These are phyloP conservation scores for Penicillium salamii DNA, from an alignment of 495 filamentous ascomycete species.

Conservation along the genomic window DNA sequence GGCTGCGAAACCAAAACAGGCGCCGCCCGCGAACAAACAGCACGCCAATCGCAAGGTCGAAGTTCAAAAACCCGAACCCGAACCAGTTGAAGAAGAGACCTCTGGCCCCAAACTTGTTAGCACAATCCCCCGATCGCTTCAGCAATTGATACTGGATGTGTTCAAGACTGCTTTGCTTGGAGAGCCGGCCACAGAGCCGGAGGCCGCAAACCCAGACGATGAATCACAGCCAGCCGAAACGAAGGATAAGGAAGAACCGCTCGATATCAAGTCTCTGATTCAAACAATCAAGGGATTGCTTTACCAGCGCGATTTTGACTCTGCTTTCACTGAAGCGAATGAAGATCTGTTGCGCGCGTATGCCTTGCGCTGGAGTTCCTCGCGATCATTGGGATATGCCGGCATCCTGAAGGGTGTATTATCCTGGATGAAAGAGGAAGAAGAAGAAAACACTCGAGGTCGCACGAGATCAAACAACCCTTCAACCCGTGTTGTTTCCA, in stretches of 20 bases:
- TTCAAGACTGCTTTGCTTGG: slow-evolving; percentile 62
- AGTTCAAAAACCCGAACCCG: slow-evolving; percentile 9
- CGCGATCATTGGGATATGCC: slow-evolving; percentile 74
- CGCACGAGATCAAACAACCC: not conserved
- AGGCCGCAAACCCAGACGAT: slow-evolving; percentile 10
- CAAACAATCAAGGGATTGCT: slow-evolving; percentile 82
- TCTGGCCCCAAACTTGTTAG: slow-evolving; percentile 24
- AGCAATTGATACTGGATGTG: slow-evolving; percentile 74
- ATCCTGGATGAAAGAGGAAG: slow-evolving; percentile 24
- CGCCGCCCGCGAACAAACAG: slow-evolving; percentile 15
- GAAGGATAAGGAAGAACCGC: slow-evolving; percentile 11
- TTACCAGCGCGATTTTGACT: slow-evolving; percentile 77
- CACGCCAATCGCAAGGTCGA: slow-evolving; percentile 12
- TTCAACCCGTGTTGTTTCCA: slow-evolving; percentile 53
- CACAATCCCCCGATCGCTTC: slow-evolving; percentile 49
- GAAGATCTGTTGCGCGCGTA: slow-evolving; percentile 72
- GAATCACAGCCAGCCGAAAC: slow-evolving; percentile 3
- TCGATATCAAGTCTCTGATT: slow-evolving; percentile 53
- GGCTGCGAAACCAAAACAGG: slow-evolving; percentile 1
- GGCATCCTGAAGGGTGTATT: slow-evolving; percentile 54
- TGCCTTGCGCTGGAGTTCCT: slow-evolving; percentile 82
- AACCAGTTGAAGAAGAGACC: slow-evolving; percentile 8
- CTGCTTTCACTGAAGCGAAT: slow-evolving; percentile 65
- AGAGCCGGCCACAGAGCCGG: not conserved
- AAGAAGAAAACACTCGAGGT: not conserved